A percentile compares a stretch with the other conserved stretches of the same genome.
Conservation (phyloP, 2,329 filamentous ascomycete genomes). For the Colletotrichum karsti region DNA sequence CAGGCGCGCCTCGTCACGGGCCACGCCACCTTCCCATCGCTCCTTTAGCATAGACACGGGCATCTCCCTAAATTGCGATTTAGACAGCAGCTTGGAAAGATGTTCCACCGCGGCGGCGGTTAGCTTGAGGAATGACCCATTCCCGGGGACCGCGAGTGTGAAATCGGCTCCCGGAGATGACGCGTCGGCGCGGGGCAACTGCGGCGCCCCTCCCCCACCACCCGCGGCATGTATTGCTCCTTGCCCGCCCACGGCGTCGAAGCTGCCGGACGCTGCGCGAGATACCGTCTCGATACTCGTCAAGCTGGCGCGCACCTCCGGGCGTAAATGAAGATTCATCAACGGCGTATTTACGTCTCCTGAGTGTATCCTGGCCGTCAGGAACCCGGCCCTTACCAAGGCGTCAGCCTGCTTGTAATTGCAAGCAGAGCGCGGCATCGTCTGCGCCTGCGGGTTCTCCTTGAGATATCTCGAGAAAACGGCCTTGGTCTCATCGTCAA, state of each 20-base stretch:
- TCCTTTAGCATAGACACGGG: conserved; percentile 70
- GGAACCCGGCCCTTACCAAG: conserved; percentile 72
- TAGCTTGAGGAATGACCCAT: conserved; percentile 74
- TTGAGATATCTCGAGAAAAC: conserved; percentile 62
- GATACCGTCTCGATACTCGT: conserved; percentile 70
- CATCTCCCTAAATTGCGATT: conserved; percentile 69
- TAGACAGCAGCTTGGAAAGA: conserved; percentile 65
- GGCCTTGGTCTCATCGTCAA: conserved; percentile 50
- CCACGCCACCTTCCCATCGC: conserved; percentile 75
- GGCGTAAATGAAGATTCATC: conserved; percentile 53
- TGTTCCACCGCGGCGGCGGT: conserved; percentile 69
- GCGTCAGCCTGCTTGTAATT: conserved; percentile 55
- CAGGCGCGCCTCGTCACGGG: conserved; percentile 51
- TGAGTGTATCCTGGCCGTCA: conserved; percentile 56
- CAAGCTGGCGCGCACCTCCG: conserved; percentile 63
- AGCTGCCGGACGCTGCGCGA: conserved; percentile 71
- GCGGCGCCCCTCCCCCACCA: conserved; percentile 55
- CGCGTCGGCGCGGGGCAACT: conserved; percentile 34
- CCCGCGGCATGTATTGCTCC: conserved; percentile 71
- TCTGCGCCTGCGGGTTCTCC: conserved; percentile 54
- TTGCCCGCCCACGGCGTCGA: conserved; percentile 75
- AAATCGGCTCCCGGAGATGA: conserved; percentile 45
- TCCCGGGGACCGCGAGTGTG: conserved; percentile 71
- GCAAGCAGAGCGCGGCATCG: conserved; percentile 30
- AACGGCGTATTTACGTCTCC: conserved; percentile 34